phyloP scores from a whole-genome alignment of 805 yeast genomes.

The Hanseniaspora nectarophila region DNA sequence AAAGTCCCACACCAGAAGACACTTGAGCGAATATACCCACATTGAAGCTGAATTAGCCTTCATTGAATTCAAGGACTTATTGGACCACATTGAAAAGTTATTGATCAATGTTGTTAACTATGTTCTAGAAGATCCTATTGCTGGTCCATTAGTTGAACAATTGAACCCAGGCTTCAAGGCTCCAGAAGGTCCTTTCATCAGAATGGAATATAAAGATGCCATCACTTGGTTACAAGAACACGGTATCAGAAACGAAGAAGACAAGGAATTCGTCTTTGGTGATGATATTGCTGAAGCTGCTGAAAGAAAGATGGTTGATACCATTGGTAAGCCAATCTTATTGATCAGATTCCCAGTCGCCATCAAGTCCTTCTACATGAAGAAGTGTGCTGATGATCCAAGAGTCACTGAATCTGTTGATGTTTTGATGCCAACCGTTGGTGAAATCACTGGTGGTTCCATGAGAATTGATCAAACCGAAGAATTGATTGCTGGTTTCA shows the following conservation, averaged over 20 bases:
- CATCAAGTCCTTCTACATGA: constrained; percentile 97
- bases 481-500: constrained; percentile 79
- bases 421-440: constrained; percentile 97
- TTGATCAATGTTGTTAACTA: constrained; percentile 58
- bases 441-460: constrained; percentile 97
- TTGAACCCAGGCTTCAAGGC: constrained; percentile 83
- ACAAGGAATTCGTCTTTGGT: constrained; percentile 84
- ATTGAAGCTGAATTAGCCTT: constrained; percentile 90
- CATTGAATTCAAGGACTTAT: constrained; percentile 72
- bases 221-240: constrained; percentile 94
- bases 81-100: constrained; percentile 72
- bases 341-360: constrained; percentile 92
- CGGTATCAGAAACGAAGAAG: constrained; percentile 88
- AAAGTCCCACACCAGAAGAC: constrained; percentile 97
- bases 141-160: constrained; percentile 80
- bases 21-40: constrained; percentile 91
- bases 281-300: constrained; percentile 99
- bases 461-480: constrained; percentile 84
- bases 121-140: constrained; percentile 78
- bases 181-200: constrained; percentile 76
- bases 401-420: constrained; percentile 97
- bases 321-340: constrained; percentile 82
- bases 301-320: constrained; percentile 96
- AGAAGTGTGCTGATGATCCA: constrained; percentile 75
- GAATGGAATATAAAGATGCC: constrained; percentile 86